A percentile compares a stretch with the other conserved stretches of the same genome.
Evolutionary conservation across 2,329 filamentous ascomycete genomes (phyloP).

Genomic region (Stemphylium beticola): DNA sequence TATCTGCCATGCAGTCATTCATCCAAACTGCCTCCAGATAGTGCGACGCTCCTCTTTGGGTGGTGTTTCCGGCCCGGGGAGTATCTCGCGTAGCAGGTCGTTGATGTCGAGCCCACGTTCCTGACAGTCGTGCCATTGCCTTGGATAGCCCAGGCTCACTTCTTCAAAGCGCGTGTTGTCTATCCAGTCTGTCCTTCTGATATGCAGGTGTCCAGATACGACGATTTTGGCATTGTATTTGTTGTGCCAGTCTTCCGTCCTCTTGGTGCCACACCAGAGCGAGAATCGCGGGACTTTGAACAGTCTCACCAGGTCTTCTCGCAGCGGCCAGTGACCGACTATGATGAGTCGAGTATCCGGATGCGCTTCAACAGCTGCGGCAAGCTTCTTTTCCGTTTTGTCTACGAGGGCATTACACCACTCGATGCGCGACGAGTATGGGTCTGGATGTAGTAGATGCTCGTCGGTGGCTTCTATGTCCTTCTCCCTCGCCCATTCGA

Average conservation of each 20-base stretch:
- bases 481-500: slow-evolving; percentile 55
- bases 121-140: slow-evolving; percentile 54
- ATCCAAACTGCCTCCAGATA: slow-evolving; percentile 39
- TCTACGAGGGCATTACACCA: slow-evolving; percentile 54
- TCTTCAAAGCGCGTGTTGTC: slow-evolving; percentile 57
- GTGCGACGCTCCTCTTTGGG: slow-evolving; percentile 27
- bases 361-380: slow-evolving; percentile 36
- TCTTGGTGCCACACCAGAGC: slow-evolving; percentile 57
- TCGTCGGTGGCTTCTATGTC: slow-evolving; percentile 56
- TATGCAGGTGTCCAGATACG: slow-evolving; percentile 55
- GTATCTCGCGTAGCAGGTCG: slow-evolving; percentile 53
- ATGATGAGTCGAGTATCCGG: slow-evolving; percentile 50
- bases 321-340: slow-evolving; percentile 56
- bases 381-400: slow-evolving; percentile 51
- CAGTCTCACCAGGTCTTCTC: slow-evolving; percentile 54
- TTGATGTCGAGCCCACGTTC: slow-evolving; percentile 54
- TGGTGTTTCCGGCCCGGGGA: slow-evolving; percentile 50
- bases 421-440: slow-evolving; percentile 52
- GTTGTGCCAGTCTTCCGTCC: slow-evolving; percentile 56
- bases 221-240: slow-evolving; percentile 56
- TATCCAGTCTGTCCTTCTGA: slow-evolving; percentile 55
- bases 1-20: slow-evolving; percentile 7
- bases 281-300: slow-evolving; percentile 52
- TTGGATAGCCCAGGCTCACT: slow-evolving; percentile 55
- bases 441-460: slow-evolving; percentile 54